phyloP scores from a whole-genome alignment of 129 eudicot species.

The Smallanthus sonchifolius region DNA sequence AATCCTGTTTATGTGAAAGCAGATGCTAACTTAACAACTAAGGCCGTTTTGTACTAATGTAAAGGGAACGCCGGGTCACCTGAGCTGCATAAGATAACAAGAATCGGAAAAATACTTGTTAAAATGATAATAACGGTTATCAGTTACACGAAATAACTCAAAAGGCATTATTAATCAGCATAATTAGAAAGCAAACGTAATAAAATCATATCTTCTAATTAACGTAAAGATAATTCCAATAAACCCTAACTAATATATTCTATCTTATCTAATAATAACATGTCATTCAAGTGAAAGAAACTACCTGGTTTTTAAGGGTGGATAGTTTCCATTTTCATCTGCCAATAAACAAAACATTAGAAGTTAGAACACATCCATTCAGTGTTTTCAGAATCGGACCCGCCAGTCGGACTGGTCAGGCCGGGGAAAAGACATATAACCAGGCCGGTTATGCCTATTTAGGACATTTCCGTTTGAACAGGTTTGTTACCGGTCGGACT shows the following conservation, averaged over 20 bases:
- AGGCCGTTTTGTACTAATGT: constrained; percentile 18
- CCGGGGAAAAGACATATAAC: no score
- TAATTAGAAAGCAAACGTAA: no score
- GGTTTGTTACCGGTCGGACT: no score
- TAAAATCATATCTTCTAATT: no score
- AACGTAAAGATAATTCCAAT: no score
- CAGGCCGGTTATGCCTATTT: no score
- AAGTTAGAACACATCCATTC: not conserved
- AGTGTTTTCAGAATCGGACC: no score
- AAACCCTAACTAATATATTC: no score
- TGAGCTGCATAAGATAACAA: constrained; percentile 57
- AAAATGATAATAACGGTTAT: not conserved
- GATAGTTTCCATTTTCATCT: constrained; percentile 62
- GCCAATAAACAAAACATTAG: constrained; percentile 20
- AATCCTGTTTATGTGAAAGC: constrained; percentile 47
- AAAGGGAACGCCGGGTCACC: constrained; percentile 39
- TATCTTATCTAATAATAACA: not conserved
- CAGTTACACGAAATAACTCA: not conserved
- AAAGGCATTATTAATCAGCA: no score
- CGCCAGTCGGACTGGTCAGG: no score
- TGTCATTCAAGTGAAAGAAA: constrained; percentile 8
- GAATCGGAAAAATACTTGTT: not conserved
- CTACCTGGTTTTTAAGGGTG: constrained; percentile 40
- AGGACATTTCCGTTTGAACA: no score
- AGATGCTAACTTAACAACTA: constrained; percentile 20